phyloP scores from a whole-genome alignment of 2,329 filamentous ascomycete species.

The Ophiocordyceps unilateralis region DNA sequence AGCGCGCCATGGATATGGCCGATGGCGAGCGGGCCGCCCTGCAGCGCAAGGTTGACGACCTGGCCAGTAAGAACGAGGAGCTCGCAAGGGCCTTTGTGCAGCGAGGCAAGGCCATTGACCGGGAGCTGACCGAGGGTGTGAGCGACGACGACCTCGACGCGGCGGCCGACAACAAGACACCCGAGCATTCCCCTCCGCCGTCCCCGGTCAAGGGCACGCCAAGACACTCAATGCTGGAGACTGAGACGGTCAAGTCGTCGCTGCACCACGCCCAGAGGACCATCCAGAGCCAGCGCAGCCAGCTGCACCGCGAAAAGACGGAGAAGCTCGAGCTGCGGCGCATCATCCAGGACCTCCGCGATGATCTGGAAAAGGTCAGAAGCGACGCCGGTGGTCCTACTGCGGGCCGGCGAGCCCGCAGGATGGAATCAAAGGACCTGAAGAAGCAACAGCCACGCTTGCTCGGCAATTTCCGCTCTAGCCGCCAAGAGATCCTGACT shows the following conservation, averaged over 20 bases:
- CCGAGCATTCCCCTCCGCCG: slow-evolving; percentile 76
- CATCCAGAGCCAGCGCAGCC: slow-evolving; percentile 88
- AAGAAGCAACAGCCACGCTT: slow-evolving; percentile 62
- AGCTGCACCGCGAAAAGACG: slow-evolving; percentile 93
- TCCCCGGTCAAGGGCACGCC: slow-evolving; percentile 88
- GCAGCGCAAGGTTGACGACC: slow-evolving; percentile 73
- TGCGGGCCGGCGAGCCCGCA: slow-evolving; percentile 43
- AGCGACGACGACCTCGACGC: slow-evolving; percentile 48
- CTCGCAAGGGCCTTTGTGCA: slow-evolving; percentile 67
- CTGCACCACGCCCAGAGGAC: slow-evolving; percentile 88
- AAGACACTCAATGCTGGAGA: slow-evolving; percentile 79
- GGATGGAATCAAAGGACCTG: slow-evolving; percentile 46
- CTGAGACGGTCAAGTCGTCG: slow-evolving; percentile 88
- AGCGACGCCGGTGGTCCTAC: slow-evolving; percentile 27
- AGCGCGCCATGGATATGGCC: slow-evolving; percentile 59
- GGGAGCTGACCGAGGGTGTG: slow-evolving; percentile 38
- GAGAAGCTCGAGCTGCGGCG: slow-evolving; percentile 93
- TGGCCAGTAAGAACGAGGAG: slow-evolving; percentile 79
- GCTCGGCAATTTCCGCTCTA: slow-evolving; percentile 57
- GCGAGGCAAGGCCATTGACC: slow-evolving; percentile 48
- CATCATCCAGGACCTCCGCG: slow-evolving; percentile 85
- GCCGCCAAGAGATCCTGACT: slow-evolving; percentile 59
- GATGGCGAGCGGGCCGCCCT: slow-evolving; percentile 66
- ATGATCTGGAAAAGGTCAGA: slow-evolving; percentile 66
- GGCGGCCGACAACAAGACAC: slow-evolving; percentile 52